Evolutionary conservation across 305 asterid species (phyloP).

Genomic region (Solanum hybrid): DNA sequence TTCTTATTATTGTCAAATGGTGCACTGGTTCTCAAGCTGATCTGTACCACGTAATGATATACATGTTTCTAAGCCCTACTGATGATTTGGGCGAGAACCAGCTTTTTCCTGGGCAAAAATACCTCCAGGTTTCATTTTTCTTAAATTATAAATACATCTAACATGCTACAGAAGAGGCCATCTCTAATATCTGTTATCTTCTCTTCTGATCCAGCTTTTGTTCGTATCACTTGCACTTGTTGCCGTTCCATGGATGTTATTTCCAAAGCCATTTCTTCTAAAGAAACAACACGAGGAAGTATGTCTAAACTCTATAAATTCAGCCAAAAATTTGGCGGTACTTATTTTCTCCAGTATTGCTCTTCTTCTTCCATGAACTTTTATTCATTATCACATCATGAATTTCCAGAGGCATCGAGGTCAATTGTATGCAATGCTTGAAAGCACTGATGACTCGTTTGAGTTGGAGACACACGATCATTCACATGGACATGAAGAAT

Average conservation of each 20-base stretch:
- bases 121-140: constrained; percentile 36
- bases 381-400: constrained; percentile 4
- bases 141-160: neutral
- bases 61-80: constrained; percentile 44
- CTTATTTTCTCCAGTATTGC: neutral
- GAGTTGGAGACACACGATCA: constrained; percentile 30
- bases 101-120: constrained; percentile 45
- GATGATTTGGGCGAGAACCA: constrained; percentile 55
- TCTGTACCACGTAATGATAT: constrained; percentile 45
- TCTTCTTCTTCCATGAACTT: neutral
- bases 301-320: constrained; percentile 7
- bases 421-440: constrained; percentile 36
- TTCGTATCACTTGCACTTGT: constrained; percentile 34
- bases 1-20: constrained; percentile 41
- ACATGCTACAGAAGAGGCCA: constrained; percentile 1
- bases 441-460: constrained; percentile 21
- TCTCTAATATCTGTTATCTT: constrained; percentile 10
- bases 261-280: constrained; percentile 37
- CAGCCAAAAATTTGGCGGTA: neutral
- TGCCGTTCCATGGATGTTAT: constrained; percentile 46
- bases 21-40: constrained; percentile 46
- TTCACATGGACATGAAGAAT: constrained; percentile 33
- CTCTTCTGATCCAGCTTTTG: constrained; percentile 20
- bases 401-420: constrained; percentile 42
- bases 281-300: constrained; percentile 47